phyloP scores from a whole-genome alignment of 2,329 filamentous ascomycete genomes.

The Verticillium tricorpus region DNA sequence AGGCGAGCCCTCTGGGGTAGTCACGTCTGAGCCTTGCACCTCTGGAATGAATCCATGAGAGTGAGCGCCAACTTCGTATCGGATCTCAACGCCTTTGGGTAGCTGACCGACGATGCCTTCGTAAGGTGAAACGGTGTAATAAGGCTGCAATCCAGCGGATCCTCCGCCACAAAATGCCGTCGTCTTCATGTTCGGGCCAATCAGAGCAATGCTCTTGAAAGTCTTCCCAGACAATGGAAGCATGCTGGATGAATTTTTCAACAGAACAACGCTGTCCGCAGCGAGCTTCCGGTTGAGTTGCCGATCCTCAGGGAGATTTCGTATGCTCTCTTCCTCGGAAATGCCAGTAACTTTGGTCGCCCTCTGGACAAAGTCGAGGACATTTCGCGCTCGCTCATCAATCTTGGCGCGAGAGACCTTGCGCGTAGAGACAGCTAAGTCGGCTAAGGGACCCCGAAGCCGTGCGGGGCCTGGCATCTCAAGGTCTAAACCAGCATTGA shows the following conservation, averaged over 20 bases:
- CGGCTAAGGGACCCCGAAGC: neutral
- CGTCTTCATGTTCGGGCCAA: constrained; percentile 47
- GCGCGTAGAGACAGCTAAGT: neutral
- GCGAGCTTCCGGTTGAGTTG: constrained; percentile 3
- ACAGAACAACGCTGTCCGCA: constrained; percentile 4
- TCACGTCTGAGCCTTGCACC: neutral
- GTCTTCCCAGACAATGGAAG: neutral
- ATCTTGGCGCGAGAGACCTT: constrained; percentile 3
- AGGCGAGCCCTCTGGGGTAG: constrained; percentile 11
- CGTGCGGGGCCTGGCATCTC: constrained; percentile 28
- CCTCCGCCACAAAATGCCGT: constrained; percentile 24
- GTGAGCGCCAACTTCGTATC: constrained; percentile 3
- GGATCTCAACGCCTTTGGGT: neutral
- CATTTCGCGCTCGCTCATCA: constrained; percentile 17
- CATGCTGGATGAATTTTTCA: constrained; percentile 1
- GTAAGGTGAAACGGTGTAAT: constrained; percentile 23
- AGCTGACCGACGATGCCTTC: constrained; percentile 21
- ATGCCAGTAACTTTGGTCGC: constrained; percentile 2
- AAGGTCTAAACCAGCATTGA: constrained; percentile 23
- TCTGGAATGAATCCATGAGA: too few species aligned
- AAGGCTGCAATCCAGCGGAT: constrained; percentile 22
- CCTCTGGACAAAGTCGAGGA: constrained; percentile 24
- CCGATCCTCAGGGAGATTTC: constrained; percentile 2
- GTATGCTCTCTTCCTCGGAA: neutral
- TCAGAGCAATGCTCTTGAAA: constrained; percentile 22